These are phyloP conservation scores for Fomitopsis pulvina DNA, from an alignment of 768 basidiomycete genomes.

Conservation along the genomic window DNA sequence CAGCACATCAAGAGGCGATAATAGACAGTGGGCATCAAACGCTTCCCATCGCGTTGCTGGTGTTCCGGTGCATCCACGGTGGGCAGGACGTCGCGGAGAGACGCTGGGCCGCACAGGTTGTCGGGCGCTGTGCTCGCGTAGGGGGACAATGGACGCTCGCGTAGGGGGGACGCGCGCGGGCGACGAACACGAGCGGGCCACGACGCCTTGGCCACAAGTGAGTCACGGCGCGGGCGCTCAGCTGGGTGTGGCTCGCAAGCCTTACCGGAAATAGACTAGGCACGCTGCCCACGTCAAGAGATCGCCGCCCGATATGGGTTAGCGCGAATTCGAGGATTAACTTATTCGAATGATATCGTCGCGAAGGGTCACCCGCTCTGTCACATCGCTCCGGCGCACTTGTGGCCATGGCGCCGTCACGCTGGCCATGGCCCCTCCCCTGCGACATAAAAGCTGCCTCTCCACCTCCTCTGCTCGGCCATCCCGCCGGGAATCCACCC, in stretches of 20 bases:
- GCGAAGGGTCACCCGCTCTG: neutral
- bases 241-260: neutral
- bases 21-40: too few species aligned
- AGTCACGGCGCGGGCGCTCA: neutral
- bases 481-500: neutral
- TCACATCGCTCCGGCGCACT: neutral
- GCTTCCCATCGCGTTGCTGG: too few species aligned
- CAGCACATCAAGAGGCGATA: too few species aligned
- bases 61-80: too few species aligned
- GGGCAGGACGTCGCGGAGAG: too few species aligned
- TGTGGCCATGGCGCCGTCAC: neutral
- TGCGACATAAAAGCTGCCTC: conserved; percentile 10
- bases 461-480: conserved; percentile 1
- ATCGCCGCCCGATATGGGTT: neutral
- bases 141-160: neutral
- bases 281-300: neutral
- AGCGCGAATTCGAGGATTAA: neutral
- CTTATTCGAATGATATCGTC: neutral
- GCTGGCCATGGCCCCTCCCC: conserved; percentile 1
- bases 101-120: too few species aligned
- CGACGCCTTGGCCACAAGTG: neutral
- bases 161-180: neutral
- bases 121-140: too few species aligned
- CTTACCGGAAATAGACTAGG: neutral
- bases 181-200: neutral